A percentile compares a stretch with the other conserved stretches of the same genome.
phyloP scores from a whole-genome alignment of 2,329 filamentous ascomycete species.

The Aspergillus intermedius region DNA sequence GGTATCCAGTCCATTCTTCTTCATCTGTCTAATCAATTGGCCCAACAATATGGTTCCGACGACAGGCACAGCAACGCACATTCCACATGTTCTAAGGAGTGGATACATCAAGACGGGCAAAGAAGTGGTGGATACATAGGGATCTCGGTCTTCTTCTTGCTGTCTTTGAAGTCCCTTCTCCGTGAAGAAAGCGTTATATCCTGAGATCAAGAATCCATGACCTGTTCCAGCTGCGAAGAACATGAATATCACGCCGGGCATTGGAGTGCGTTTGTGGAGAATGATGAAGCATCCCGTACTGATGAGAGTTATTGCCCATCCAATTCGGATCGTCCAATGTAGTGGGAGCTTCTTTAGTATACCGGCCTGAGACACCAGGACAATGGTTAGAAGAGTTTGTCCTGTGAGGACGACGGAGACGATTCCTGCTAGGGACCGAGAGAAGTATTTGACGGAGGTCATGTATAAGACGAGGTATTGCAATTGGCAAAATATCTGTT shows the following conservation, averaged over 20 bases:
- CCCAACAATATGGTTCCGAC: conserved; percentile 38
- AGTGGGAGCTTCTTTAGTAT: conserved; percentile 10
- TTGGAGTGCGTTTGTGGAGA: conserved; percentile 27
- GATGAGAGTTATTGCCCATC: conserved; percentile 35
- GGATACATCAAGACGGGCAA: conserved; percentile 33
- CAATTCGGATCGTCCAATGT: conserved; percentile 39
- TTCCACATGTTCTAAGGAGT: conserved; percentile 37
- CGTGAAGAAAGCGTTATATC: conserved; percentile 27
- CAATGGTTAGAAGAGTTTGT: conserved; percentile 16
- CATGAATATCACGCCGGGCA: conserved; percentile 30
- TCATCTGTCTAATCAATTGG: conserved; percentile 31
- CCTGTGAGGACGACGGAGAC: conserved; percentile 33
- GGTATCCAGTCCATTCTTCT: background rate
- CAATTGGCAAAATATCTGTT: conserved; percentile 36
- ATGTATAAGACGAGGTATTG: conserved; percentile 41
- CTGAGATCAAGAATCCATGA: conserved; percentile 37
- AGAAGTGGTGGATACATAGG: conserved; percentile 1
- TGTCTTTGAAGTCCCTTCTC: background rate
- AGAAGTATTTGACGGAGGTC: conserved; percentile 28
- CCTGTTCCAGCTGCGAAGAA: conserved; percentile 37
- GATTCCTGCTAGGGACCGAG: conserved; percentile 31
- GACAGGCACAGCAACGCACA: conserved; percentile 40
- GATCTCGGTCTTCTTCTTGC: background rate
- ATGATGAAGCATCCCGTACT: conserved; percentile 34
- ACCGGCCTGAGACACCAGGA: conserved; percentile 12